Conservation (phyloP, 371 early-diverging fungal species). For the Mucor sp. region DNA sequence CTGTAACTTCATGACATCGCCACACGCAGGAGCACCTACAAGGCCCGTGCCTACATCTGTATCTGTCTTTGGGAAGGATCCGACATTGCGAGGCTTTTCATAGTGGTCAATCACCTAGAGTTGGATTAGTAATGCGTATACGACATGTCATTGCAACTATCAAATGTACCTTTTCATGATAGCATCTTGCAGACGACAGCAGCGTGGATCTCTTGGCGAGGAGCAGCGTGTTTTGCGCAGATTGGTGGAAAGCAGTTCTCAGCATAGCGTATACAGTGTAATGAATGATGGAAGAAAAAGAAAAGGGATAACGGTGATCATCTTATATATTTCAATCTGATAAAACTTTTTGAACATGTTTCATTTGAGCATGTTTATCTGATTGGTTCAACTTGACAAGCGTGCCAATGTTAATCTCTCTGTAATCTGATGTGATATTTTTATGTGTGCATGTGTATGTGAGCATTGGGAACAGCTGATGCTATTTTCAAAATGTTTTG, state of each 20-base stretch:
- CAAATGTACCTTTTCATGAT: not conserved
- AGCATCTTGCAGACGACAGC: not conserved
- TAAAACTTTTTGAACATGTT: not conserved
- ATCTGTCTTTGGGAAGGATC: constrained; percentile 87
- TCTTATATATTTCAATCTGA: not conserved
- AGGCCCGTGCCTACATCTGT: constrained; percentile 96
- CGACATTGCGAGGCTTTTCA: constrained; percentile 96
- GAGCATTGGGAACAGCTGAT: not conserved
- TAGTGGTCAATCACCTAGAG: constrained; percentile 93
- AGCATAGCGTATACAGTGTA: not conserved
- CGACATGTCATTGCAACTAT: not conserved
- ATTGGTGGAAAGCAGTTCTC: not conserved
- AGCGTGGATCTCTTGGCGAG: not conserved
- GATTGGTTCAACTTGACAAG: not conserved
- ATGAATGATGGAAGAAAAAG: not conserved
- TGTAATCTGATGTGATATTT: not conserved
- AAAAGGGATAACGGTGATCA: not conserved
- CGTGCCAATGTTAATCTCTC: not conserved
- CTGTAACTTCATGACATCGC: constrained; percentile 99
- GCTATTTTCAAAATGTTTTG: not conserved
- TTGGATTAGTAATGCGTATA: constrained; percentile 27
- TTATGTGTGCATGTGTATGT: not conserved
- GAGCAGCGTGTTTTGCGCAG: not conserved
- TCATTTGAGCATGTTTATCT: not conserved
- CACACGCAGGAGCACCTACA: constrained; percentile 99